Conservation (phyloP, 2,329 filamentous ascomycete genomes). For the Diaporthe destruens region DNA sequence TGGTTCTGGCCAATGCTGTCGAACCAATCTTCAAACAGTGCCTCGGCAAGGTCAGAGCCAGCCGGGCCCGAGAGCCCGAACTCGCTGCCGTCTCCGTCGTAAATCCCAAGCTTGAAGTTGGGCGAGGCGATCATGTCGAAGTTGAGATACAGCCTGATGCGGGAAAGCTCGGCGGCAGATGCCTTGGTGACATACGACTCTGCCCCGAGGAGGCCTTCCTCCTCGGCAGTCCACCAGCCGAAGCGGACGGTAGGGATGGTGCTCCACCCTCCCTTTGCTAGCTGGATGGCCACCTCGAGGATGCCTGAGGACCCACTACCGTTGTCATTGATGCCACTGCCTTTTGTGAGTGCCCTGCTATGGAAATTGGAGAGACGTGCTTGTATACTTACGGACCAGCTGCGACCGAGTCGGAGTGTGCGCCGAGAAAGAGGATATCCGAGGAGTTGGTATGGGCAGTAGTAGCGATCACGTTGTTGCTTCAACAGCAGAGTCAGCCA, state of each 20-base stretch:
- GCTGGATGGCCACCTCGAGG: constrained; percentile 52
- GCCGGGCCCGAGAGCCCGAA: constrained; percentile 20
- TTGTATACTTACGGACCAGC: constrained; percentile 50
- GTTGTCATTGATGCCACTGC: constrained; percentile 59
- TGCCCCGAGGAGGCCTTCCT: constrained; percentile 55
- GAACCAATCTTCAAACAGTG: constrained; percentile 23
- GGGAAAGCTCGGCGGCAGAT: constrained; percentile 48
- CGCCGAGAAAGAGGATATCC: constrained; percentile 54
- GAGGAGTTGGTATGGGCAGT: constrained; percentile 22
- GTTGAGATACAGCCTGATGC: constrained; percentile 55
- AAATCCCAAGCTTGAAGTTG: constrained; percentile 39
- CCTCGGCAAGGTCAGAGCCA: constrained; percentile 21
- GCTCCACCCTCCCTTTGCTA: constrained; percentile 47
- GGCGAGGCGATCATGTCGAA: constrained; percentile 58
- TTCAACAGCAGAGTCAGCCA: neutral
- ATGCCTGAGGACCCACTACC: constrained; percentile 57
- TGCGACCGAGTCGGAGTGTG: constrained; percentile 58
- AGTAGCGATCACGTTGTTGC: constrained; percentile 24
- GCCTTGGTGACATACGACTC: constrained; percentile 54
- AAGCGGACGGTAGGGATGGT: constrained; percentile 55
- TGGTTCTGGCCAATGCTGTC: constrained; percentile 45
- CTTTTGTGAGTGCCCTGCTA: neutral
- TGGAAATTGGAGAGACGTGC: neutral
- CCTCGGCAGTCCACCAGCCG: constrained; percentile 61
- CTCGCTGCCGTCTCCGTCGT: constrained; percentile 26